Base-by-base conservation (phyloP, 768 basidiomycete species). In the Nevesoporus exiguus region DNA sequence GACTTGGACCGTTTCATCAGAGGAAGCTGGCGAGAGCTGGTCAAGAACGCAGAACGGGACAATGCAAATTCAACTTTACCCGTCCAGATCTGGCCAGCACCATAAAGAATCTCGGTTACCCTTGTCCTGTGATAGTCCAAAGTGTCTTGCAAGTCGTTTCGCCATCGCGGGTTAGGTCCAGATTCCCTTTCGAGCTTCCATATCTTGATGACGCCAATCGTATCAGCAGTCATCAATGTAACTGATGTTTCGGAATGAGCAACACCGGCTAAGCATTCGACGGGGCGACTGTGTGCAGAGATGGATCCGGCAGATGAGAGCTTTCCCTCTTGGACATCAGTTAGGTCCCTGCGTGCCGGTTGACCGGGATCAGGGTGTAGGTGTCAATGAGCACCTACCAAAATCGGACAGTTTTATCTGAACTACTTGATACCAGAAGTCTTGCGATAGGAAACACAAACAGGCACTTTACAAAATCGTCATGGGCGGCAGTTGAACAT, bases 391-490 rank as follows among this genome's bases (percentile, higher is more conserved):
- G 10, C 17, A 70, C 80, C 54, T 68, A 93, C 95, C 95, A 98
- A 62, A 97, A 77, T 55, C 91, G 81, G 25, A 96, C 74, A 24
- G 83, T 80, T 65, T 94, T 93, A 71, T 99, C 96, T 2, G 96
- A 96, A 40, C 93, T 84, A 25, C 89, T 88, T 1, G 95, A 95
- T 15, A 94, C 76, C 31, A 98, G 74, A 6, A 98, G 71, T 10
- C 75, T 71, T 8, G 85, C 75, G 4, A 78, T 71, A 3, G 89
- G 82, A 21, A 96, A 73, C 44, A 91, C 83, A 41, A 86, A 77
- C 22, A 98, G 72, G 39, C 82, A 76, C 73, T 98, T 99, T 56
- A 99, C 80, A 62, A 99, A 99, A 71, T 99, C 96, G 0, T 78
- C 74, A 65, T 99, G 96, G 2, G 87, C 92, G 27, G 77, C 69